Evolutionary conservation across 129 eudicot species (phyloP).

Genomic region (Ambrosia trifida): DNA sequence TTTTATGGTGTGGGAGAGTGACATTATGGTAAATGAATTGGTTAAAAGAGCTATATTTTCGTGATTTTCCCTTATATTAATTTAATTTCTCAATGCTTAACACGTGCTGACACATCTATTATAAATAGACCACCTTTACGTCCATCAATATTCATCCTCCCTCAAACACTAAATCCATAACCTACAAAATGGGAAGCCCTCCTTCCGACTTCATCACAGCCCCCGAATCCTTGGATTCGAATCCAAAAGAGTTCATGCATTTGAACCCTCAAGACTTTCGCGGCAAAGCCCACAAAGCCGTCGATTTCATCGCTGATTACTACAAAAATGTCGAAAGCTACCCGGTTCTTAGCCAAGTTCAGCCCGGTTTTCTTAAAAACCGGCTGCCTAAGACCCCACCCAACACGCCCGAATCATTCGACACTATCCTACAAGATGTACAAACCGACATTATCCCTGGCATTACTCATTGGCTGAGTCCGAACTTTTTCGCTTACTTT

Average conservation of each 20-base stretch:
- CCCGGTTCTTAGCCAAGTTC: constrained; percentile 42
- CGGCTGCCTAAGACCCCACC: constrained; percentile 41
- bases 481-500: constrained; percentile 48
- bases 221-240: background rate
- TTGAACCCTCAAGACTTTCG: constrained; percentile 45
- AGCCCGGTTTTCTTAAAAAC: constrained; percentile 41
- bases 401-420: constrained; percentile 36
- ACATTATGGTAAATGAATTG: too few species aligned
- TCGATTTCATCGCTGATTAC: constrained; percentile 41
- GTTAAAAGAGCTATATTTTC: too few species aligned
- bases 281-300: constrained; percentile 36
- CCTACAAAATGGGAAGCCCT: constrained; percentile 32
- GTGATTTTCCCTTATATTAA: too few species aligned
- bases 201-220: constrained; percentile 8
- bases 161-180: background rate
- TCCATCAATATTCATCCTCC: background rate
- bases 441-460: constrained; percentile 39
- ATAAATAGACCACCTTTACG: background rate
- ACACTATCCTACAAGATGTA: constrained; percentile 32
- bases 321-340: constrained; percentile 35
- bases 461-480: constrained; percentile 53
- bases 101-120: too few species aligned
- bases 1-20: too few species aligned
- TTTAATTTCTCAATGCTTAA: too few species aligned
- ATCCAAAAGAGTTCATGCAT: constrained; percentile 33